Percentiles rank a stretch among this genome's conserved stretches.
These are phyloP conservation scores for Chamaecyparis obtusa DNA, from an alignment of 75 land plant species.

Conservation along the genomic window DNA sequence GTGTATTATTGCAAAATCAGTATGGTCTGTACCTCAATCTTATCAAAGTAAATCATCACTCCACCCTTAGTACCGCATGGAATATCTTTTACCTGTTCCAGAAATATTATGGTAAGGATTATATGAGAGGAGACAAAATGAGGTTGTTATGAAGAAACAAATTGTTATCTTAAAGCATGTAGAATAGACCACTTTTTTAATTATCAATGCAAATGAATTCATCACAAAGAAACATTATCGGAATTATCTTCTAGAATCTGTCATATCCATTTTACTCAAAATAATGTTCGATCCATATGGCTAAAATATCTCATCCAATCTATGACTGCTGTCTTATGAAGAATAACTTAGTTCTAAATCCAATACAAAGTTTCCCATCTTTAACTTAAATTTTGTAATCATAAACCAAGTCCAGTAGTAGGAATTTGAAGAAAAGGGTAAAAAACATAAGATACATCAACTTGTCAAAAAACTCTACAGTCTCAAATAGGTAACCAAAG, in stretches of 20 bases:
- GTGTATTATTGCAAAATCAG: not conserved
- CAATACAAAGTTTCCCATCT: not conserved
- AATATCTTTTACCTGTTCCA: conserved; percentile 75
- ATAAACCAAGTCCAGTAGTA: not conserved
- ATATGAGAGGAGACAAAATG: not conserved
- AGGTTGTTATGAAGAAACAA: not conserved
- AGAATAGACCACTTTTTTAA: not conserved
- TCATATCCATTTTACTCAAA: not conserved
- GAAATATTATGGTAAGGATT: not conserved
- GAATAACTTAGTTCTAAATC: not conserved
- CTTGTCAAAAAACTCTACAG: not conserved
- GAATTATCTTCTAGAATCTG: not conserved
- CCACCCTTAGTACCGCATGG: conserved; percentile 99
- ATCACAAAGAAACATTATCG: not conserved
- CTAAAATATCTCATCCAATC: not conserved
- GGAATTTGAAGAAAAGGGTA: not conserved
- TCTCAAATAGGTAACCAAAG: not conserved
- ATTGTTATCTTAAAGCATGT: not conserved
- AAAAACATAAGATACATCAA: not conserved
- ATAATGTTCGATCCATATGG: not conserved
- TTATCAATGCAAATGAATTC: not conserved
- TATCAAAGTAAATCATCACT: conserved; percentile 91
- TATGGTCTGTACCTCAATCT: conserved; percentile 64
- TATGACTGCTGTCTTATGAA: not conserved
- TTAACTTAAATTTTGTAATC: not conserved